These are phyloP conservation scores for Clonostachys byssicola DNA, from an alignment of 2,329 filamentous ascomycete genomes.

Conservation along the genomic window DNA sequence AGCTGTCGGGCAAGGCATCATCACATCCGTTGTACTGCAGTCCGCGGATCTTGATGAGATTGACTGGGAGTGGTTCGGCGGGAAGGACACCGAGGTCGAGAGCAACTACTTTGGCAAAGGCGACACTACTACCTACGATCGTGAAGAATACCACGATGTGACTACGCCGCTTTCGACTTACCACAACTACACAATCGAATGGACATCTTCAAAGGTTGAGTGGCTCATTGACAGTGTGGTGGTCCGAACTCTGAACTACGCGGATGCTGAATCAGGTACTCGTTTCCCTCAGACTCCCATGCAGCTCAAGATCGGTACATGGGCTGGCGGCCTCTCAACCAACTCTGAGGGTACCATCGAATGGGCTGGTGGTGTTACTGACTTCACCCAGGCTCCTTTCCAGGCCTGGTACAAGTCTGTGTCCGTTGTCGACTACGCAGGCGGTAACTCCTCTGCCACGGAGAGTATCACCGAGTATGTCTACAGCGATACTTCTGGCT, in stretches of 20 bases:
- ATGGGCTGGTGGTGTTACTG: constrained; percentile 62
- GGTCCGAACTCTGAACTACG: constrained; percentile 58
- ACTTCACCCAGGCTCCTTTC: constrained; percentile 49
- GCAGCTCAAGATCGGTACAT: constrained; percentile 66
- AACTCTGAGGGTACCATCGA: constrained; percentile 68
- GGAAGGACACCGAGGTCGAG: constrained; percentile 70
- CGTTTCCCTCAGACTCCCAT: constrained; percentile 71
- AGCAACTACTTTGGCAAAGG: constrained; percentile 83
- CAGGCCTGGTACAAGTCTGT: constrained; percentile 53
- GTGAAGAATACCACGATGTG: constrained; percentile 60
- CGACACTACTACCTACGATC: constrained; percentile 65
- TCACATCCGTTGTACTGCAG: constrained; percentile 86
- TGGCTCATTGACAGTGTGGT: constrained; percentile 61
- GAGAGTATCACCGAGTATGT: constrained; percentile 44
- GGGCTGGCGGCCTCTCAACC: constrained; percentile 53
- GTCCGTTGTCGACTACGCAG: constrained; percentile 48
- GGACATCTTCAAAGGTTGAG: constrained; percentile 58
- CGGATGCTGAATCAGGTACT: constrained; percentile 51
- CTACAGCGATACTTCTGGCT: constrained; percentile 44
- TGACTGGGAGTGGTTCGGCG: constrained; percentile 94
- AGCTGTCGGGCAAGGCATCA: constrained; percentile 76
- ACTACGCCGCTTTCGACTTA: constrained; percentile 46
- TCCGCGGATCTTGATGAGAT: constrained; percentile 85
- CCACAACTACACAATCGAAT: constrained; percentile 67
- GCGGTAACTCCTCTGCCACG: constrained; percentile 32